Evolutionary conservation across 768 basidiomycete species (phyloP), one percentile per base, ranked within the genome.

Genomic region (Suillus lakei): DNA sequence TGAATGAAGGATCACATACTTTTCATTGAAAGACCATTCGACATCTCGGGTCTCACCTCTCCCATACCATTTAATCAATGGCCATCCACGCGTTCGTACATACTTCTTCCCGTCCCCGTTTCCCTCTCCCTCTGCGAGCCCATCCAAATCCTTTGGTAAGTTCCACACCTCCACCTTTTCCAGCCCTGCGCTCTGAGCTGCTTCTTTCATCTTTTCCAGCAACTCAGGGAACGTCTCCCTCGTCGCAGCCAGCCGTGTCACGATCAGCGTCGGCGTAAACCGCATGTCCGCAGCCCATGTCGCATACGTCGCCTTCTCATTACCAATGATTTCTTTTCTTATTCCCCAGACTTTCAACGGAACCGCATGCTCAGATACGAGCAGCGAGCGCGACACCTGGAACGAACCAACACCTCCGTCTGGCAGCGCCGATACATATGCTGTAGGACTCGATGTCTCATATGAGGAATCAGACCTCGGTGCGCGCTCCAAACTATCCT

Each of bases 261-360:
- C 74, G 15, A 82, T 72, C 10, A 87, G 74, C 18, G 80, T 81
- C 13, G 72, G 73, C 9, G 73, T 64, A 16, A 59, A 58, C 15
- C 64, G 66, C n/a, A 76, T 65, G 26, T 86, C 83, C 36, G 84
- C 71, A 30, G 79, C 78, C 84, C 84, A 86, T 18, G 80, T 79
- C 36, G 83, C 83, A 67, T 75, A 83, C 43, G 61, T 62, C 15
- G 67, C 63, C 23, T 62, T 62, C 30, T 66, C 65, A 39, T 39
- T 15, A 39, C 38, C 38, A 39, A 9, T n/a, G 18, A 30, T 62
- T 55, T 65, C 66, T 68, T 53, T 68, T 67, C 69, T 64, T n/a
- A n/a, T n/a, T n/a, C n/a, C n/a, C n/a, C n/a, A n/a, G n/a, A n/a
- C n/a, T n/a, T n/a, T n/a, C n/a, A 67, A 66, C 6, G 68, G 66